Evolutionary conservation across 306 rosid genomes (phyloP).

Genomic region (Glycine tomentella): DNA sequence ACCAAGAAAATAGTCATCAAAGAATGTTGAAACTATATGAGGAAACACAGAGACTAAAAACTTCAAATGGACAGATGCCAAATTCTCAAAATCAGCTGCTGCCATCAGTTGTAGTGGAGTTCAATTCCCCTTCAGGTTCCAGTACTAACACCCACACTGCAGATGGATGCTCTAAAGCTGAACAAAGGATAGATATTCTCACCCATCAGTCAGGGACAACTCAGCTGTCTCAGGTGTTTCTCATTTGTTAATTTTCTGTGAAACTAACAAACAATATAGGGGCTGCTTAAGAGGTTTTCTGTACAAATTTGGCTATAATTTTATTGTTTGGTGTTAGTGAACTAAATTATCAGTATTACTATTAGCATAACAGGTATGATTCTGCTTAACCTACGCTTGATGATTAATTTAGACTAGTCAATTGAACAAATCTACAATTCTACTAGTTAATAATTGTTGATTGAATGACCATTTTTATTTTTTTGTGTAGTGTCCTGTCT

Average conservation of each 20-base stretch:
- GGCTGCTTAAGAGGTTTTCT: neutral
- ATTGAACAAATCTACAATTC: neutral
- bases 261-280: neutral
- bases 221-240: slow-evolving; percentile 37
- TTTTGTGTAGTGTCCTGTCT: neutral
- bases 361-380: neutral
- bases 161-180: slow-evolving; percentile 12
- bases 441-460: neutral
- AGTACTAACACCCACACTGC: neutral
- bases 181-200: slow-evolving; percentile 15
- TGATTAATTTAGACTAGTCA: neutral
- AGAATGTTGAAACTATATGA: neutral
- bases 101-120: slow-evolving; percentile 30
- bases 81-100: neutral
- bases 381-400: neutral
- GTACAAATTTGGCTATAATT: neutral
- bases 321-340: neutral
- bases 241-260: slow-evolving; percentile 6
- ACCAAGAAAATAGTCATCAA: slow-evolving; percentile 30
- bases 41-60: neutral
- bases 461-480: neutral
- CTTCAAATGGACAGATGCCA: slow-evolving; percentile 12
- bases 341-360: neutral
- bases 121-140: slow-evolving; percentile 13
- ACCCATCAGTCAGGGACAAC: neutral